A percentile compares a stretch with the other conserved stretches of the same genome.
These are phyloP conservation scores for Dothiorella sarmentorum DNA, from an alignment of 2,329 filamentous ascomycete species.

Conservation along the genomic window DNA sequence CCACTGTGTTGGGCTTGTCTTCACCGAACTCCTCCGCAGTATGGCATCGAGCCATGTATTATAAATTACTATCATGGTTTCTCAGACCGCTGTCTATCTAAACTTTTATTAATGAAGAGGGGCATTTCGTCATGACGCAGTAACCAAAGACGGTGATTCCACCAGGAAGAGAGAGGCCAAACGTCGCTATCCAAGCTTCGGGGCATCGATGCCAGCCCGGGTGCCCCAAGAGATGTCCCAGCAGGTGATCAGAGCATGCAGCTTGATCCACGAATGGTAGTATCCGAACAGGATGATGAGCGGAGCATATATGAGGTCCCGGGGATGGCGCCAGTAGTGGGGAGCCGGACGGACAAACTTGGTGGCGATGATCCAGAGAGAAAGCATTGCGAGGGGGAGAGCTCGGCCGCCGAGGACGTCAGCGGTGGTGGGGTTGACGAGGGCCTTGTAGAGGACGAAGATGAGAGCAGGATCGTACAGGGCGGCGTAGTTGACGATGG, in stretches of 20 bases:
- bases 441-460: slow-evolving; percentile 29
- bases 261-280: slow-evolving; percentile 56
- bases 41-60: too few species aligned
- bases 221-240: slow-evolving; percentile 24
- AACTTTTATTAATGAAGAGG: too few species aligned
- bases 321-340: slow-evolving; percentile 51
- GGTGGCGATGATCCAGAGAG: slow-evolving; percentile 50
- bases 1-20: too few species aligned
- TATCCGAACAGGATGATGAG: slow-evolving; percentile 55
- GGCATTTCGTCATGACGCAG: too few species aligned
- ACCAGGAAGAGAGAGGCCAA: too few species aligned
- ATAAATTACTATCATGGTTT: too few species aligned
- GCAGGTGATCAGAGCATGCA: slow-evolving; percentile 52
- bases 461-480: slow-evolving; percentile 50
- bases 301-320: slow-evolving; percentile 51
- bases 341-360: slow-evolving; percentile 58
- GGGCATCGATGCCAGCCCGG: slow-evolving; percentile 2
- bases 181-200: too few species aligned
- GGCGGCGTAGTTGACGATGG: slow-evolving; percentile 55
- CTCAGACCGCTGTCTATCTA: too few species aligned
- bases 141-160: too few species aligned
- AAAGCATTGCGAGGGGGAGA: slow-evolving; percentile 25
- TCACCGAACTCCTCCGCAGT: too few species aligned
- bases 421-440: slow-evolving; percentile 15
- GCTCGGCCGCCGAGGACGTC: slow-evolving; percentile 19